Percentiles rank a stretch among this genome's conserved stretches.
These are phyloP conservation scores for Dryadomyces quercivorus DNA, from an alignment of 2,329 filamentous ascomycete genomes.

Conservation along the genomic window DNA sequence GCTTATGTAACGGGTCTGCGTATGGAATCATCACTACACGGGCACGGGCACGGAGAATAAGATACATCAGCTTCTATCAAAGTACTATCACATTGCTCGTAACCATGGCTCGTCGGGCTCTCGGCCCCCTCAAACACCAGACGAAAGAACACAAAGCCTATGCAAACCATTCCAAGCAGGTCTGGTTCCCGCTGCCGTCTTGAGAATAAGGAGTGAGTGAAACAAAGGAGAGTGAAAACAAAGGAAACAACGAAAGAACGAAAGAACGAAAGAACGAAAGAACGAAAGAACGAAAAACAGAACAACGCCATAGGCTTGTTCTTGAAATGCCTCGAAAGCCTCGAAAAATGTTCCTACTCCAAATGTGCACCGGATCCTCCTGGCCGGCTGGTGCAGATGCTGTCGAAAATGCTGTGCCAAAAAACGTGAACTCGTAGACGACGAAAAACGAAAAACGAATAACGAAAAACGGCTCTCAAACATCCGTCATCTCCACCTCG, in stretches of 20 bases:
- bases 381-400: constrained; percentile 4
- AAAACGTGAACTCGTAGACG: background rate
- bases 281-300: background rate
- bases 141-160: background rate
- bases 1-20: too few species aligned
- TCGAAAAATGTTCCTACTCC: constrained; percentile 6
- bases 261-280: background rate
- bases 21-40: too few species aligned
- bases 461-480: constrained; percentile 26
- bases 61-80: too few species aligned
- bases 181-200: background rate
- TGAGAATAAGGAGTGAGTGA: too few species aligned
- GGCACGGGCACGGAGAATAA: too few species aligned
- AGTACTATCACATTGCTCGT: background rate
- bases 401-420: constrained; percentile 8
- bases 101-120: background rate
- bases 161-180: constrained; percentile 1
- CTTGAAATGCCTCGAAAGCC: constrained; percentile 3
- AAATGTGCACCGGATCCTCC: constrained; percentile 2
- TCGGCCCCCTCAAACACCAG: background rate
- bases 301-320: background rate
- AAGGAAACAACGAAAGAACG: background rate
- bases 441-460: too few species aligned
- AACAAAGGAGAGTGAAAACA: background rate
- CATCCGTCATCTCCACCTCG: constrained; percentile 50